Evolutionary conservation across 2,329 filamentous ascomycete genomes (phyloP).

Genomic region (Arthrinium puccinioides): DNA sequence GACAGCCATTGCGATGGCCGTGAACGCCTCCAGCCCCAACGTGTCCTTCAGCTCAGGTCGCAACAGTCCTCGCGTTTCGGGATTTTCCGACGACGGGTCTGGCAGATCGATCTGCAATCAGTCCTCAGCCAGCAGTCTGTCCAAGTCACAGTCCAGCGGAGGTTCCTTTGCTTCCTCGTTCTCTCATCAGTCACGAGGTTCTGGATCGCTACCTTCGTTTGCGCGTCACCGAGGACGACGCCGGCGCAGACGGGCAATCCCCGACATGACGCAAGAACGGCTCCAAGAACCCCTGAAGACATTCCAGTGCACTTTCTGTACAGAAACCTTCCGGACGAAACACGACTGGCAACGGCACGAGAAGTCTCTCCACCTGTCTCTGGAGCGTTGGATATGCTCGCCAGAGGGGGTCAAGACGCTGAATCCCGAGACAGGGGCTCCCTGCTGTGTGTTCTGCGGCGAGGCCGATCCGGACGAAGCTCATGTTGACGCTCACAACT

Average conservation of each 20-base stretch:
- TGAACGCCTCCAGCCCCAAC: conserved; percentile 38
- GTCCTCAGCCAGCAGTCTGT: conserved; percentile 53
- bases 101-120: conserved; percentile 49
- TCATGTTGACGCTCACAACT: conserved; percentile 53
- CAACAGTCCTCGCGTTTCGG: conserved; percentile 49
- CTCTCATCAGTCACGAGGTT: conserved; percentile 51
- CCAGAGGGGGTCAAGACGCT: conserved; percentile 48
- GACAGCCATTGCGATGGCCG: conserved; percentile 49
- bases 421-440: conserved; percentile 50
- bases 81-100: conserved; percentile 55
- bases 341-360: conserved; percentile 68
- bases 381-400: conserved; percentile 59
- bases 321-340: conserved; percentile 60
- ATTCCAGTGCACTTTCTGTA: conserved; percentile 63
- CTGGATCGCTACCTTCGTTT: conserved; percentile 38
- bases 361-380: conserved; percentile 57
- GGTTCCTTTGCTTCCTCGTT: conserved; percentile 52
- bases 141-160: conserved; percentile 53
- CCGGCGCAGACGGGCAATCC: conserved; percentile 38
- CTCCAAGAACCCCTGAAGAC: conserved; percentile 42
- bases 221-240: conserved; percentile 36
- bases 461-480: conserved; percentile 44
- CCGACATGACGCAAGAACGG: conserved; percentile 28
- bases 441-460: conserved; percentile 54
- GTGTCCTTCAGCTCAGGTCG: conserved; percentile 42